Base-by-base conservation (phyloP, 179 eudicot genomes). In the Patellifolia procumbens region DNA sequence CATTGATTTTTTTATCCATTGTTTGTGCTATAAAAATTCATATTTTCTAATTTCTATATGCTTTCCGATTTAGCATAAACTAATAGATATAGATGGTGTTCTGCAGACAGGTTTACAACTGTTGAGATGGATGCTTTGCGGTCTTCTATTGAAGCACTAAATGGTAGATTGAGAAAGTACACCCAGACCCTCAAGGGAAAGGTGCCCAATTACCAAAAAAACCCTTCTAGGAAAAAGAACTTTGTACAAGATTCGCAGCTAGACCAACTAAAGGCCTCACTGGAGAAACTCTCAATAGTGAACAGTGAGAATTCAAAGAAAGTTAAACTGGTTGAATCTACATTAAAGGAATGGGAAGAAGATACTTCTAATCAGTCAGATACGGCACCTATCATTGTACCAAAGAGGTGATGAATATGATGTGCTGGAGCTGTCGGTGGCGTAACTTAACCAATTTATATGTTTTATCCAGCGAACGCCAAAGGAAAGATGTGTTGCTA, bases 101-200 rank as follows among this genome's bases (percentile, higher is more conserved):
- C 73, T 88, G 87, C 97, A 93, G 99, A 95, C 80, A 84, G 80
- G 60, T 93, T 87, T 82, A 80, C 82, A 13, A 86, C 81, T 70
- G 81, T 89, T 69, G 99, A 95, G 86, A 86, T 93, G 85, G 94
- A 89, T 81, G 93, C 99, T 64, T 77, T 95, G 83, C 94, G 53
- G 76, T 88, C 94, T 78, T 84, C 98, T 17, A 88, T 91, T 39
- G 90, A 90, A 85, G 88, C 98, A 70, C 58, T 95, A 74, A 90
- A 86, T 61, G 89, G 88, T 51, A 87, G 99, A 81, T 71, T 91
- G 85, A 87, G 83, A 81, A 88, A 93, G 83, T 82, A 84, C 78
- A 71, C 71, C 2, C 85, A 82, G 58, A 83, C 93, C 68, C 76
- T 77, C 61, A 82, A 78, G 60, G 68, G 75, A 52, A 90, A 83